Evolutionary conservation across 768 basidiomycete species (phyloP), one percentile per base, ranked within the genome.

Genomic region (Rhizopogon sp.): DNA sequence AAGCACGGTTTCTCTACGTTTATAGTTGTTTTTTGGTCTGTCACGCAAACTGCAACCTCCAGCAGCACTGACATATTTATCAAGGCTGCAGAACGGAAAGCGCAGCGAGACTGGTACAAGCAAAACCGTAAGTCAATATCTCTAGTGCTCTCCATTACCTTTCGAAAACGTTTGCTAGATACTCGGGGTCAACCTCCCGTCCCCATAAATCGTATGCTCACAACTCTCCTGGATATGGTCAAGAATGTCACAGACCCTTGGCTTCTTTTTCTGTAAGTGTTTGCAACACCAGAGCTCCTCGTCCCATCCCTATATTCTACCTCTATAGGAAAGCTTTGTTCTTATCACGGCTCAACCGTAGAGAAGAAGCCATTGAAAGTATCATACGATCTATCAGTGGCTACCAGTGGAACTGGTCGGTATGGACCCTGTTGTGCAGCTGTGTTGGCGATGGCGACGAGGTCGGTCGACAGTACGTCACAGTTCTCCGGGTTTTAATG

Each of bases 321-420:
- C 31, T 50, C 37, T 33, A 44, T 66, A 97, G 93, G 58, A 90
- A 92, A 67, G 90, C 88, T 0, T 71, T 98, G 4, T 85, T 97
- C 58, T 80, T 96, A 52, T 84, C 83, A 43, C 85, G 91, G 11
- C 73, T 95, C 47, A 83, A 83, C 45, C 79, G 89, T 56, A 81
- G 93, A 25, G 85, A 91, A 56, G 89, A 93, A 65, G 93, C 96
- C 1, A 88, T 96, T 11, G 93, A 95, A 66, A 79, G 76, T 60
- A 80, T 83, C 13, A 74, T 97, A 16, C 71, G 83, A 35, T 94
- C 93, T 11, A 85, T 96, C 42, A 77, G 79, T 39, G 78, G 78
- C 5, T 91, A 86, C 63, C 87, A 90, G 11, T 98, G 91, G 85
- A 98, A 98, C 66, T 98, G 95, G 94, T 88, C 90, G 28, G 76